Base-by-base conservation (phyloP, 139 green algal species). In the Closterium sp. region DNA sequence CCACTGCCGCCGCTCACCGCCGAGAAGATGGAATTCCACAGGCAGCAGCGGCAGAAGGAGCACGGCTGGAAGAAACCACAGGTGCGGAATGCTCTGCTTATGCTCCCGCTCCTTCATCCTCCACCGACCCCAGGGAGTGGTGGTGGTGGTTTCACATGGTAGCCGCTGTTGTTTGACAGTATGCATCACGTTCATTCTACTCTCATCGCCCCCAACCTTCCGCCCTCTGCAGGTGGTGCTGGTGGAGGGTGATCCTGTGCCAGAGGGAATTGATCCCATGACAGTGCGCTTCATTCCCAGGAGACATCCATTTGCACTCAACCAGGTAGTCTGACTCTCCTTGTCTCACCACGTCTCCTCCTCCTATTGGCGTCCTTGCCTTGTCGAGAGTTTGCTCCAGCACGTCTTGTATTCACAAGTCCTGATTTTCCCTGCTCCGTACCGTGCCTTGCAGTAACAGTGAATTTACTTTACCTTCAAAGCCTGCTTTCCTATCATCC, bases 11-110 rank as follows among this genome's bases (percentile, higher is more conserved):
- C 86, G 5, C 38, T 89, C 35, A 38, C 36, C 4, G 86, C 4
- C 1, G 86, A 89, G 86, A 89, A 89, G 38, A 69, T 69, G n/a
- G 30, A 33, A 19, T 33, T 31, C 2, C 86, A 89, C n/a, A 33
- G 86, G n/a, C 30, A 89, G 38, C 36, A 33, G 86, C 35, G 86
- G n/a, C 30, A 69, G 86, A 33, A 31, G 30, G 86, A 89, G 38
- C 86, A 89, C 25, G 86, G 86, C 21, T 89, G 86, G 86, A 89
- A 89, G 25, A 89, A 89, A 19, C 86, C 38, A 31, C 30, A 89
- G 38, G 43, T 69, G 43, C 43, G 43, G 43, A 69, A 69, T 5
- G 23, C 43, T 16, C 43, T 69, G 2, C 2, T 69, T 69, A 8
- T 66, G 3, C 43, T 69, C 12, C 8, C 12, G 12, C 43, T 69